Evolutionary conservation across 1,284 basidiomycete genomes (phyloP), one percentile per base, ranked within the genome.

Genomic region (Fomitopsis palustris): DNA sequence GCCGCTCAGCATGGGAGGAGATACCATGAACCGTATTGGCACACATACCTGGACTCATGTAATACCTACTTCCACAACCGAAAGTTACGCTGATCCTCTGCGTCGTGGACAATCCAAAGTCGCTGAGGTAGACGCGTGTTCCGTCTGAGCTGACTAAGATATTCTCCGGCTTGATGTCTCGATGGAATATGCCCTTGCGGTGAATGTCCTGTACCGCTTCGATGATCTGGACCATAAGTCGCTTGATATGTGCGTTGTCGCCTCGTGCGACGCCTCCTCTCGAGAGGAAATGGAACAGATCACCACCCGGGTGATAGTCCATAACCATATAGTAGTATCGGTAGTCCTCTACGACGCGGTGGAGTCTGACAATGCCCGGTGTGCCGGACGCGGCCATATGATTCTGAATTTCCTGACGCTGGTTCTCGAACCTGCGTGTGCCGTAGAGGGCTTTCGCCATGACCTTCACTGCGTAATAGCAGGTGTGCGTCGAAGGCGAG

Each of bases 131-230:
- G 19, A 90, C 76, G 55, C 75, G 75, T 52, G 74, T 73, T 23
- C 85, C 82, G 42, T 71, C 67, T 5, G 63, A 62, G 35, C 55
- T 79, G 66, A 84, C 84, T 23, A 92, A 75, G 61, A 90, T 84
- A 72, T 92, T 90, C 68, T 90, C 88, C 0, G 88, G 88, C 71
- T 90, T 91, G 57, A 91, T 76, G 67, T 90, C 88, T 33, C 87
- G 84, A 68, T 89, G 87, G 69, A 78, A 87, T 67, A 90, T 82
- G 29, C 84, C 82, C 53, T 78, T 72, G 21, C 69, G 67, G 69
- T 90, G 87, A 68, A 85, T 86, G 62, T 81, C 80, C 35, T 82
- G 76, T 56, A 89, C 78, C 6, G 86, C 83, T 63, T 86, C 84
- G 64, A 89, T 70, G 64, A 90, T 81, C 69, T 86, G 85, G 27